Evolutionary conservation across 495 filamentous ascomycete species (phyloP).

Genomic region (Astrothelium subdiscretum): DNA sequence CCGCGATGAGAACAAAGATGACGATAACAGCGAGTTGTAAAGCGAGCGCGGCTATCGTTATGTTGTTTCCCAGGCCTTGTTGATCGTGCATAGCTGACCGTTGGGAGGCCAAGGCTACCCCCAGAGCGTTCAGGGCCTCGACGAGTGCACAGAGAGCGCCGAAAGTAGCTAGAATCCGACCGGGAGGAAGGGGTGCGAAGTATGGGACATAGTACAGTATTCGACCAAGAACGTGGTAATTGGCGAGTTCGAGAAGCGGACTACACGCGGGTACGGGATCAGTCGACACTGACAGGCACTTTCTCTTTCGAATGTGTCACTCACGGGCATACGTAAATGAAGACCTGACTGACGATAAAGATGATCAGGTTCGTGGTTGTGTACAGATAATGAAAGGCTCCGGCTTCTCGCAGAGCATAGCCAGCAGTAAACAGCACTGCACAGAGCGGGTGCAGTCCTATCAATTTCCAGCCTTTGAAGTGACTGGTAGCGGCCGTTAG

Average conservation of each 20-base stretch:
- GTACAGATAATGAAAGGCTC: slow-evolving; percentile 41
- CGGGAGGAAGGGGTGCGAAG: slow-evolving; percentile 59
- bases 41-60: slow-evolving; percentile 53
- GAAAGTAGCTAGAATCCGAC: slow-evolving; percentile 59
- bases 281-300: slow-evolving; percentile 1
- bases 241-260: slow-evolving; percentile 54
- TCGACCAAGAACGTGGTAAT: slow-evolving; percentile 61
- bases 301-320: slow-evolving; percentile 18
- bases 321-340: slow-evolving; percentile 56
- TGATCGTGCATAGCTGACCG: slow-evolving; percentile 24
- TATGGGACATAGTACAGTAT: slow-evolving; percentile 65
- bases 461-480: slow-evolving; percentile 42
- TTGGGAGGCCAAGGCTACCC: slow-evolving; percentile 45
- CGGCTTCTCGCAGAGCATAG: slow-evolving; percentile 45
- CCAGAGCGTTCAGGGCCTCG: slow-evolving; percentile 52
- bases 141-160: slow-evolving; percentile 44
- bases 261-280: slow-evolving; percentile 24
- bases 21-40: slow-evolving; percentile 50
- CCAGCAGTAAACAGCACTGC: slow-evolving; percentile 41
- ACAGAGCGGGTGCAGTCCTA: slow-evolving; percentile 42
- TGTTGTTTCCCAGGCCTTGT: slow-evolving; percentile 40
- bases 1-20: slow-evolving; percentile 46
- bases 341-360: slow-evolving; percentile 48
- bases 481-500: slow-evolving; percentile 17
- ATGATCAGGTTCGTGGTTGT: slow-evolving; percentile 34